phyloP scores from a whole-genome alignment of 805 yeast species.

The Candida maltosa region DNA sequence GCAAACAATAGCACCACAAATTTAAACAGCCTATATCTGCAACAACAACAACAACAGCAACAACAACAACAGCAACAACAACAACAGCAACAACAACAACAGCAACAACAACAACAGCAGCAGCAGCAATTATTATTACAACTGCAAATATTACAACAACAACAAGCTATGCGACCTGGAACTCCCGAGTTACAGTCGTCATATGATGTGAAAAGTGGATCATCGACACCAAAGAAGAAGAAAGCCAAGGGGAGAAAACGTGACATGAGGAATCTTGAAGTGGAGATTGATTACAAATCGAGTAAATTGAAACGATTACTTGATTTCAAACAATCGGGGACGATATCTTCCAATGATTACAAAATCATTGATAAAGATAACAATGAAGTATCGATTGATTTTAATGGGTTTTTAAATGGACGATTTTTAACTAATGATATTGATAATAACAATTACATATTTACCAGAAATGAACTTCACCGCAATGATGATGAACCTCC shows the following conservation, averaged over 20 bases:
- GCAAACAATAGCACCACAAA: constrained; percentile 2
- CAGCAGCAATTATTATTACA: constrained; percentile 4
- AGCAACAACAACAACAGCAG: constrained; percentile 7
- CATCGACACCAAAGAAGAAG: constrained; percentile 8
- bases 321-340: constrained; percentile 21
- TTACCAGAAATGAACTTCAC: constrained; percentile 12
- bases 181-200: too few relatives aligned
- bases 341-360: constrained; percentile 14
- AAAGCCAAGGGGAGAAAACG: constrained; percentile 9
- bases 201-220: too few relatives aligned
- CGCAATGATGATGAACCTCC: constrained; percentile 1
- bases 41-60: constrained; percentile 4
- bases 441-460: constrained; percentile 34
- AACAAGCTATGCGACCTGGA: background rate
- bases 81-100: constrained; percentile 7
- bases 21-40: constrained; percentile 5
- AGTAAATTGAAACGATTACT: constrained; percentile 23
- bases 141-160: constrained; percentile 3
- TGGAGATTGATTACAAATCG: constrained; percentile 23
- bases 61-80: constrained; percentile 8
- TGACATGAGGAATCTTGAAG: constrained; percentile 13
- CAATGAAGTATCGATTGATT: constrained; percentile 20
- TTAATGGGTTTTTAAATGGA: constrained; percentile 40
- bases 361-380: constrained; percentile 28
- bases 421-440: constrained; percentile 38